A percentile compares a stretch with the other conserved stretches of the same genome.
phyloP scores from a whole-genome alignment of 768 basidiomycete genomes.

The Dictyophora rubrovolvata region DNA sequence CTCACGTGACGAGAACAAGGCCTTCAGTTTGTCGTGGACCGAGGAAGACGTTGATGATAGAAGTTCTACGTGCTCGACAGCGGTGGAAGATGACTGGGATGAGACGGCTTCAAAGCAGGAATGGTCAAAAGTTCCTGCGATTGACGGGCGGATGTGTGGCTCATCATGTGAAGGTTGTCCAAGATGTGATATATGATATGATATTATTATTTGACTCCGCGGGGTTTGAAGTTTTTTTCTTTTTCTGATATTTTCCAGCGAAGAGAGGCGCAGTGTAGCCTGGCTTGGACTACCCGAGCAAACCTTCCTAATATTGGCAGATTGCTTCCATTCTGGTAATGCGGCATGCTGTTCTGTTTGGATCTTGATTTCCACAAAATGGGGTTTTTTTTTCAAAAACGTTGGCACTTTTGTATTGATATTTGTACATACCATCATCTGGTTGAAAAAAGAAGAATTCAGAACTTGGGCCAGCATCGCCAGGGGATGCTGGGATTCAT shows the following conservation, averaged over 20 bases:
- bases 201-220: no score
- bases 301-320: not conserved
- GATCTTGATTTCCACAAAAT: no score
- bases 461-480: no score
- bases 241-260: no score
- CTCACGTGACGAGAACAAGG: not conserved
- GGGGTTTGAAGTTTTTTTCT: no score
- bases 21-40: slow-evolving; percentile 1
- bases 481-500: no score
- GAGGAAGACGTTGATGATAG: slow-evolving; percentile 2
- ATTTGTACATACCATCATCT: no score
- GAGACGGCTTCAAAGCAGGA: not conserved
- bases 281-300: no score
- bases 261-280: no score
- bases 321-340: not conserved
- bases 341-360: not conserved
- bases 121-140: not conserved
- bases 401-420: no score
- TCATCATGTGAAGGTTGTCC: not conserved
- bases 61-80: not conserved
- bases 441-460: no score
- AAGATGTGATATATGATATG: not conserved
- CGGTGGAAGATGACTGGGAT: not conserved
- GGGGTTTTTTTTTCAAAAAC: no score
- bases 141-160: slow-evolving; percentile 1